Conservation (phyloP, 495 filamentous ascomycete genomes). For the Lophiotrema nucula region DNA sequence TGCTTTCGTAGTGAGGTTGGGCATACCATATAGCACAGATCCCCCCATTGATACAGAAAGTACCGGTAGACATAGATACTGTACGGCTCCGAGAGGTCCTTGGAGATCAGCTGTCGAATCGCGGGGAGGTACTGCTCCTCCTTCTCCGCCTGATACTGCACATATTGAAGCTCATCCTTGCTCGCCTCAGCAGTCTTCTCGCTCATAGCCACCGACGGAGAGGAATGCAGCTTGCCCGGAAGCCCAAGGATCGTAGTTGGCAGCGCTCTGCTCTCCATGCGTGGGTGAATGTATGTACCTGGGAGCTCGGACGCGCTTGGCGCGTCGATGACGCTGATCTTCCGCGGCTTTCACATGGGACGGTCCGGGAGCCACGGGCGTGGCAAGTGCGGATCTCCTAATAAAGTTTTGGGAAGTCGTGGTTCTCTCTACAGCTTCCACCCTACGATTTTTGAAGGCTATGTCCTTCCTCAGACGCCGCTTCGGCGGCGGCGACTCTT, state of each 20-base stretch:
- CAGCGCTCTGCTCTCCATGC: too few species aligned
- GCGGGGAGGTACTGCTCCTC: slow-evolving; percentile 80
- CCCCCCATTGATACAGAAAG: slow-evolving; percentile 97
- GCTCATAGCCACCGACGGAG: slow-evolving; percentile 28
- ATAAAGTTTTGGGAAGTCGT: too few species aligned
- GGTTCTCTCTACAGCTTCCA: background rate
- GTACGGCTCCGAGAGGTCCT: slow-evolving; percentile 96
- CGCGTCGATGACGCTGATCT: too few species aligned
- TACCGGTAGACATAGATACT: slow-evolving; percentile 99
- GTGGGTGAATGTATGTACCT: too few species aligned
- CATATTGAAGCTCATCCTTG: slow-evolving; percentile 65
- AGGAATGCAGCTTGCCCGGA: too few species aligned
- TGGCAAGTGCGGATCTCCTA: too few species aligned
- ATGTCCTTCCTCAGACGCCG: slow-evolving; percentile 42
- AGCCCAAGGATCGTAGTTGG: too few species aligned
- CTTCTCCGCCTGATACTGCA: slow-evolving; percentile 75
- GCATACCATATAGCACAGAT: slow-evolving; percentile 85
- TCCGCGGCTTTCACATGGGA: too few species aligned
- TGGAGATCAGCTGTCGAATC: slow-evolving; percentile 91
- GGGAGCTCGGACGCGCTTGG: too few species aligned
- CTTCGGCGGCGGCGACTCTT: slow-evolving; percentile 28
- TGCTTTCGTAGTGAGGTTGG: too few species aligned
- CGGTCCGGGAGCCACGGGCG: too few species aligned
- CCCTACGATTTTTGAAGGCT: background rate
- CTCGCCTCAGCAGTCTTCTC: slow-evolving; percentile 4